Percentiles rank a stretch among this genome's conserved stretches.
Evolutionary conservation across 164 flowering plant genomes (phyloP).

Genomic region (Aristolochia contorta): DNA sequence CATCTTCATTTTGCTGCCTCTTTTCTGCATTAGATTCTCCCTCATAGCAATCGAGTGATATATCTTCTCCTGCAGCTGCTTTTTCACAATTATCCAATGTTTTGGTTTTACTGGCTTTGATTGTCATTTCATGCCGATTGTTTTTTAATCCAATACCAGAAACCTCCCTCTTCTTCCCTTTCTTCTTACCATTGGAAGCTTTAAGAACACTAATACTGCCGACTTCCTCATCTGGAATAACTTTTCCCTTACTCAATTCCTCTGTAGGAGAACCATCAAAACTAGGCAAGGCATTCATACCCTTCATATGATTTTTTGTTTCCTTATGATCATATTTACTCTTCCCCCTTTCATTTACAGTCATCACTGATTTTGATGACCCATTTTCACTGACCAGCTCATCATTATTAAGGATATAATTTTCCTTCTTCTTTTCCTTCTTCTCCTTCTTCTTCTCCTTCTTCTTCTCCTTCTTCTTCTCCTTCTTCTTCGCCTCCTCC

Average conservation of each 20-base stretch:
- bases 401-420: background rate
- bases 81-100: no score
- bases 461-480: background rate
- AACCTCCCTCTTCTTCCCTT: background rate
- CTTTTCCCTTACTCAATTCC: background rate
- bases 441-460: background rate
- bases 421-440: background rate
- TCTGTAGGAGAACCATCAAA: background rate
- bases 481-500: background rate
- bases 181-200: slow-evolving; percentile 4
- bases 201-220: background rate
- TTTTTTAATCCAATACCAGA: background rate
- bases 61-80: background rate
- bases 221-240: background rate
- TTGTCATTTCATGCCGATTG: slow-evolving; percentile 2
- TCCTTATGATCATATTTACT: background rate
- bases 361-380: background rate
- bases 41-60: slow-evolving; percentile 2
- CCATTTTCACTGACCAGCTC: background rate
- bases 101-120: slow-evolving; percentile 1
- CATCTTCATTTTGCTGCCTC: background rate
- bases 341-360: background rate
- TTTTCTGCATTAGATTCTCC: background rate
- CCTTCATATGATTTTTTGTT: background rate
- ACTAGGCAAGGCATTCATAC: background rate